A percentile compares a stretch with the other conserved stretches of the same genome.
Conservation (phyloP, 148 eudicot species). For the Rhododendron griersonianum region DNA sequence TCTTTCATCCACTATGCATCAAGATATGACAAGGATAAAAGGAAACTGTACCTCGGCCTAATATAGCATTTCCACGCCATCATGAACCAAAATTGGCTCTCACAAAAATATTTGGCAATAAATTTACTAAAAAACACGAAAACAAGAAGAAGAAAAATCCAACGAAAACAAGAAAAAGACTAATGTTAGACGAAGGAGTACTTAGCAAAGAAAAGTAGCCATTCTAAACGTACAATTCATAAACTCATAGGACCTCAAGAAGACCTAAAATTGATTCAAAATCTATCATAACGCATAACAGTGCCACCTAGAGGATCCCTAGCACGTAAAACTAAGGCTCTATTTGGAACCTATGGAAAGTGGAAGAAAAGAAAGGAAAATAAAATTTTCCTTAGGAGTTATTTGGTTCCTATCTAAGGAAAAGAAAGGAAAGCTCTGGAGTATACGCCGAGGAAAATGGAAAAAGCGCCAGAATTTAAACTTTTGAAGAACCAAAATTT, state of each 20-base stretch:
- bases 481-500: no score
- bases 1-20: neutral
- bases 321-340: neutral
- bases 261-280: neutral
- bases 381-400: no score
- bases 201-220: neutral
- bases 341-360: no score
- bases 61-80: neutral
- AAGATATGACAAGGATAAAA: neutral
- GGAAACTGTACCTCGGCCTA: neutral
- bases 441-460: no score
- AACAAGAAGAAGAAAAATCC: neutral
- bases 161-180: neutral
- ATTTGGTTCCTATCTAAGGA: no score
- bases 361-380: no score
- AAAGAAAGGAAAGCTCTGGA: no score
- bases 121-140: neutral
- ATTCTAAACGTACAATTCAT: neutral
- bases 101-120: neutral
- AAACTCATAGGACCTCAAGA: neutral
- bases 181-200: neutral
- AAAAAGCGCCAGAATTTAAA: no score
- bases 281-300: neutral
- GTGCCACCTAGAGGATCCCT: neutral
- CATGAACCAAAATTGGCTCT: neutral